Percentiles rank a stretch among this genome's conserved stretches.
Conservation (phyloP, 73 alveolate genomes). For the Stentor roeselii region DNA sequence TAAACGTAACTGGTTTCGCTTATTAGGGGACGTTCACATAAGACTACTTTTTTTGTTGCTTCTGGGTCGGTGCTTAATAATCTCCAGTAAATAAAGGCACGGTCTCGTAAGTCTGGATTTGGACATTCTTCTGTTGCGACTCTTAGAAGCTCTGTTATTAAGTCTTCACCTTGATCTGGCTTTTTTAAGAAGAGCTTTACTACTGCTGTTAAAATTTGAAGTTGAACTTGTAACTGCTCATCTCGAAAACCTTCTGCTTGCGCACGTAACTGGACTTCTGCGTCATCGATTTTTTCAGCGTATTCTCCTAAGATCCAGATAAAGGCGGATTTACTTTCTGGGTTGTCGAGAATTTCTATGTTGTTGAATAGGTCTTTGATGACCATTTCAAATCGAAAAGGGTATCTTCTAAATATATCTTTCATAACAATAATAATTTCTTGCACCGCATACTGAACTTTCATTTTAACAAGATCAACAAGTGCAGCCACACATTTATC, state of each 20-base stretch:
- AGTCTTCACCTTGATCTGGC: conserved; percentile 83
- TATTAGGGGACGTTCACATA: conserved; percentile 51
- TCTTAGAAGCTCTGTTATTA: conserved; percentile 66
- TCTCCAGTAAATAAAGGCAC: conserved; percentile 98
- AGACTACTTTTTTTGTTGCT: conserved; percentile 70
- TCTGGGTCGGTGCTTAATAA: conserved; percentile 90
- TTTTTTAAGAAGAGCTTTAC: conserved; percentile 94
- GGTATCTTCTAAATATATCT: conserved; percentile 97
- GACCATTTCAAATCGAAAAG: conserved; percentile 84
- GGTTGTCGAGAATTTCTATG: conserved; percentile 94
- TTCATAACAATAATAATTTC: conserved; percentile 97
- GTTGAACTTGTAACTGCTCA: conserved; percentile 65
- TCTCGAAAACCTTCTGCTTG: conserved; percentile 92
- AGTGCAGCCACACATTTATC: conserved; percentile 62
- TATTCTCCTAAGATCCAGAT: conserved; percentile 93
- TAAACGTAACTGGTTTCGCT: conserved; percentile 32
- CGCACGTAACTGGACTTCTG: conserved; percentile 83
- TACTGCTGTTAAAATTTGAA: conserved; percentile 74
- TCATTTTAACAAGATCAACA: conserved; percentile 31
- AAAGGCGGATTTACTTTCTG: conserved; percentile 98
- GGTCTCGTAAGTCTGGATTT: conserved; percentile 98
- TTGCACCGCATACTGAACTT: conserved; percentile 97
- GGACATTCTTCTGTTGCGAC: conserved; percentile 78
- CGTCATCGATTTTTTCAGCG: conserved; percentile 95
- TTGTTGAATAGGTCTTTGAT: conserved; percentile 88